A percentile compares a stretch with the other conserved stretches of the same genome.
Evolutionary conservation across 495 filamentous ascomycete genomes (phyloP).

Genomic region (Podospora anserina): DNA sequence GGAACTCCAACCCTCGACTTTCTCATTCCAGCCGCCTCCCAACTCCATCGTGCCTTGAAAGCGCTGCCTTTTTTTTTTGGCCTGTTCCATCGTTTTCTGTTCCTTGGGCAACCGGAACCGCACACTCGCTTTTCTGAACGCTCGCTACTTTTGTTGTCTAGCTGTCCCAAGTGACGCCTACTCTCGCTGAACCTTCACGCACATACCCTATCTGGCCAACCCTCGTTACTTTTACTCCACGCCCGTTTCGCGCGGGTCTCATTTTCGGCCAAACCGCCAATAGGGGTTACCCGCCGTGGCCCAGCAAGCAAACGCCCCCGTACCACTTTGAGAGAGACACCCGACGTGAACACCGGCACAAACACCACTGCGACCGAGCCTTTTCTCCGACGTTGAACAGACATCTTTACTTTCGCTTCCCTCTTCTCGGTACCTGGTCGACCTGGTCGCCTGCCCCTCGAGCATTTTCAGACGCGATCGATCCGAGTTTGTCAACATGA

Average conservation of each 20-base stretch:
- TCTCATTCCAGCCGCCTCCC: constrained; percentile 25
- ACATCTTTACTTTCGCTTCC: constrained; percentile 2
- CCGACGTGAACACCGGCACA: constrained; percentile 16
- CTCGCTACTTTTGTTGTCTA: constrained; percentile 16
- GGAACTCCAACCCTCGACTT: constrained; percentile 16
- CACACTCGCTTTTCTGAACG: constrained; percentile 24
- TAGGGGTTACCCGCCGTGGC: constrained; percentile 24
- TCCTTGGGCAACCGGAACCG: constrained; percentile 27
- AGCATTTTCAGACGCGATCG: not conserved
- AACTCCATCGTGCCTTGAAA: constrained; percentile 1
- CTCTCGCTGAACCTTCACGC: not conserved
- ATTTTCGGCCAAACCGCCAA: constrained; percentile 25
- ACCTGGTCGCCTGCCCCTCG: constrained; percentile 1
- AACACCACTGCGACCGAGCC: constrained; percentile 16
- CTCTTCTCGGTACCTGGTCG: not conserved
- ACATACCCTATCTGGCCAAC: constrained; percentile 4
- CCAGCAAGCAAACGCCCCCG: constrained; percentile 23
- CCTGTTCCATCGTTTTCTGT: constrained; percentile 17
- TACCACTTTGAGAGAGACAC: constrained; percentile 18
- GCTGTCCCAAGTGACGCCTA: not conserved
- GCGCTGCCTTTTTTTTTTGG: not conserved
- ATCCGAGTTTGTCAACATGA: constrained; percentile 24
- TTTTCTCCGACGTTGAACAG: constrained; percentile 31
- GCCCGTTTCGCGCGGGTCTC: constrained; percentile 24
- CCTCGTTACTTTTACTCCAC: constrained; percentile 14